A percentile compares a stretch with the other conserved stretches of the same genome.
Conservation (phyloP, 78 protist species). For the Dictyostelium brefeldianum region DNA sequence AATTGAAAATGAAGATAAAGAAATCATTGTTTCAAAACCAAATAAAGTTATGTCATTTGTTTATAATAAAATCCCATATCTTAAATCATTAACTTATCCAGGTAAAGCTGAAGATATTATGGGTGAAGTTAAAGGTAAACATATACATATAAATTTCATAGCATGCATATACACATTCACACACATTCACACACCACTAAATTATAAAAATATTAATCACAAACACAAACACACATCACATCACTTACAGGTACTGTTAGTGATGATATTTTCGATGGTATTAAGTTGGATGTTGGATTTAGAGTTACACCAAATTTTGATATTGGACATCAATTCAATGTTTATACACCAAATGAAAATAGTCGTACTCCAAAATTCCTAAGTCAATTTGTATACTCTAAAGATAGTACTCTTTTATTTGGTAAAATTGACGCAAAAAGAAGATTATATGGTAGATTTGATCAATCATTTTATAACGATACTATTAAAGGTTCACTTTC, state of each 20-base stretch:
- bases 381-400: neutral
- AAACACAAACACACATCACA: neutral
- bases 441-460: slow-evolving; percentile 15
- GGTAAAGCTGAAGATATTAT: slow-evolving; percentile 8
- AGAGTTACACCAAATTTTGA: neutral
- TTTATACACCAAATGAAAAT: slow-evolving; percentile 24
- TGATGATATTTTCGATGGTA: slow-evolving; percentile 37
- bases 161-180: neutral
- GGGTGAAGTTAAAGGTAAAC: neutral
- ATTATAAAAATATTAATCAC: neutral
- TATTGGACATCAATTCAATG: neutral
- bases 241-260: neutral
- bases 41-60: neutral
- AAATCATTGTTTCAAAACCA: neutral
- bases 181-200: neutral
- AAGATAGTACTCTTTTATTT: neutral
- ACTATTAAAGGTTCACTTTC: neutral
- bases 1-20: neutral
- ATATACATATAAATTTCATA: neutral
- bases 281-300: neutral
- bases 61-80: neutral
- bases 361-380: slow-evolving; percentile 3
- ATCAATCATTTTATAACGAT: neutral
- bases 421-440: slow-evolving; percentile 10
- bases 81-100: slow-evolving; percentile 8